Base-by-base conservation (phyloP, 192 early-diverging fungal genomes). In the Entomortierella lignicola region DNA sequence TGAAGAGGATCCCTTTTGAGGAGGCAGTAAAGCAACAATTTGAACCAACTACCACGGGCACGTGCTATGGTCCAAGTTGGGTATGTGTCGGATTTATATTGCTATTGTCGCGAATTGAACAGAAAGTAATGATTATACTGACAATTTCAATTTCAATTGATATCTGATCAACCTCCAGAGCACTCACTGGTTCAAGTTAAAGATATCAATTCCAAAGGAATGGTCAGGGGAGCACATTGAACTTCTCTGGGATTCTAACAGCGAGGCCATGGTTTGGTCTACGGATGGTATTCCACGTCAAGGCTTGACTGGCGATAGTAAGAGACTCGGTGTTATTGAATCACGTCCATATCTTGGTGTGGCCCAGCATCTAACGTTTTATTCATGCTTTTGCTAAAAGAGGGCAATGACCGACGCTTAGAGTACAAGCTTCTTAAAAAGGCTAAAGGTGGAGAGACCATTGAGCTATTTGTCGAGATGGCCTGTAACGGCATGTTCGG, bases 401-500 rank as follows among this genome's bases (percentile, higher is more conserved):
- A 57, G 29, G 85, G 71, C 11, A 60, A 77, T 41, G 84, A 87
- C 79, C 84, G 79, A 51, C 81, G 89, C 21, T 77, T 80, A 29
- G 88, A 91, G 37, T 91, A 88, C 72, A 60, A 67, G 31, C 69
- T 90, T 11, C 82, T 83, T 8, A 66, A 68, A 34, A 71, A 67
- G 23, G 85, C 87, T 11, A 63, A 82, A 29, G 86, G 83, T 20
- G 84, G 82, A 4, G 85, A 92, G 74, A 80, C 80, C 18, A 83
- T 90, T 54, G 84, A 93, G 44, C 86, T 97, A 55, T 97, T 92
- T 72, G 71, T 98, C 42, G 98, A 98, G 66, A 90, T 96, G 55
- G 96, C 93, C 1, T 96, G 95, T 74, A 98, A 99, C 73, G 91
- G 92, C 29, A 86, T 98, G 90, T 97, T 98, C 86, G 97, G 98